phyloP scores from a whole-genome alignment of 805 yeast genomes.

The Pichia gijzeniarum region DNA sequence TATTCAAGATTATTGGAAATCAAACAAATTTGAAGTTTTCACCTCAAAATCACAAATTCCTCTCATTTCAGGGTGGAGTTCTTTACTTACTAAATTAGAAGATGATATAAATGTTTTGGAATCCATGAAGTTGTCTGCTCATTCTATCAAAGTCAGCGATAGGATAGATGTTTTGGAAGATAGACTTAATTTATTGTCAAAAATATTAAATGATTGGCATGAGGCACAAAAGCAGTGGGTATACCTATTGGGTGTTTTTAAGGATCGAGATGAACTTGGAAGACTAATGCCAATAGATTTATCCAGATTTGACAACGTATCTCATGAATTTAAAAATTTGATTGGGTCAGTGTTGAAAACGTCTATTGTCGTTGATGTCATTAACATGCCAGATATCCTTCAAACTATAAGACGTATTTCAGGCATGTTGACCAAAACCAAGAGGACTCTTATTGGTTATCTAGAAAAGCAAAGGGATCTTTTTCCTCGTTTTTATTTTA shows the following conservation, averaged over 20 bases:
- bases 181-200: conserved; percentile 43
- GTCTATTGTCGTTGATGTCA: conserved; percentile 49
- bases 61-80: conserved; percentile 64
- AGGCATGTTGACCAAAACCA: conserved; percentile 52
- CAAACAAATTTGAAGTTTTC: conserved; percentile 44
- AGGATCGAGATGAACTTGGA: conserved; percentile 49
- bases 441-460: conserved; percentile 66
- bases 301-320: conserved; percentile 53
- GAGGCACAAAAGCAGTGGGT: conserved; percentile 89
- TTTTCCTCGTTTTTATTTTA: conserved; percentile 78
- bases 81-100: conserved; percentile 47
- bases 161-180: conserved; percentile 50
- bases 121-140: conserved; percentile 68
- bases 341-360: conserved; percentile 44
- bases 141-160: conserved; percentile 53
- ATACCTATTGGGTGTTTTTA: conserved; percentile 75
- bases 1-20: conserved; percentile 53
- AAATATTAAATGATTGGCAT: conserved; percentile 62
- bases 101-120: conserved; percentile 56
- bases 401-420: conserved; percentile 41
- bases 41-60: conserved; percentile 45
- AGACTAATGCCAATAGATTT: conserved; percentile 65
- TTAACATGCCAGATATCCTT: conserved; percentile 43
- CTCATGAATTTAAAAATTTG: conserved; percentile 52
- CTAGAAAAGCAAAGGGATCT: conserved; percentile 70